Conservation (phyloP, 208 protist species). For the Trypanosoma cruzi region DNA sequence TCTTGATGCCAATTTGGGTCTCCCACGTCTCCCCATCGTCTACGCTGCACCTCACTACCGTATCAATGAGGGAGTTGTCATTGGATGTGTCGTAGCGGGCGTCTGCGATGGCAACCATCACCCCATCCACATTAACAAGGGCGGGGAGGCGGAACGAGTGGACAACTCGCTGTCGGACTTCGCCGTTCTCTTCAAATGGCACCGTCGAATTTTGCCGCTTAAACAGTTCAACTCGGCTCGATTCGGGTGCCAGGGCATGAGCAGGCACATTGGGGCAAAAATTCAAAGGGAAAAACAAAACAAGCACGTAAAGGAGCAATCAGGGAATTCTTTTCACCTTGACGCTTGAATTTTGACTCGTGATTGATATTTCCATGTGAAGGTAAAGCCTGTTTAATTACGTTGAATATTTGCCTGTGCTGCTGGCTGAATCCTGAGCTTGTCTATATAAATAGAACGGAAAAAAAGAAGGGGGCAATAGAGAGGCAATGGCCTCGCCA, state of each 20-base stretch:
- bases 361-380: too few relatives aligned
- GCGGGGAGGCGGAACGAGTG: conserved; percentile 19
- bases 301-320: too few relatives aligned
- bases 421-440: too few relatives aligned
- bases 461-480: too few relatives aligned
- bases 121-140: conserved; percentile 16
- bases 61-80: conserved; percentile 22
- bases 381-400: too few relatives aligned
- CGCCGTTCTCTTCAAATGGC: conserved; percentile 8
- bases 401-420: too few relatives aligned
- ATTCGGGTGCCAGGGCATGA: too few relatives aligned
- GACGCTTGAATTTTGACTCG: too few relatives aligned
- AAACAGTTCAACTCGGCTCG: conserved; percentile 5
- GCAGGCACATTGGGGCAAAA: too few relatives aligned
- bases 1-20: conserved; percentile 22
- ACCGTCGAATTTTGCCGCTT: background rate
- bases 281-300: too few relatives aligned
- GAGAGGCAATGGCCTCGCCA: too few relatives aligned
- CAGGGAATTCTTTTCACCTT: background rate
- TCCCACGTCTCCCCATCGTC: conserved; percentile 12
- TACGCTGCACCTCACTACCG: conserved; percentile 3
- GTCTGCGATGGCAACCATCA: conserved; percentile 13
- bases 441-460: too few relatives aligned
- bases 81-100: conserved; percentile 1
- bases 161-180: background rate